Evolutionary conservation across 441 rosid genomes (phyloP).

Genomic region (Euphorbia celastroides): DNA sequence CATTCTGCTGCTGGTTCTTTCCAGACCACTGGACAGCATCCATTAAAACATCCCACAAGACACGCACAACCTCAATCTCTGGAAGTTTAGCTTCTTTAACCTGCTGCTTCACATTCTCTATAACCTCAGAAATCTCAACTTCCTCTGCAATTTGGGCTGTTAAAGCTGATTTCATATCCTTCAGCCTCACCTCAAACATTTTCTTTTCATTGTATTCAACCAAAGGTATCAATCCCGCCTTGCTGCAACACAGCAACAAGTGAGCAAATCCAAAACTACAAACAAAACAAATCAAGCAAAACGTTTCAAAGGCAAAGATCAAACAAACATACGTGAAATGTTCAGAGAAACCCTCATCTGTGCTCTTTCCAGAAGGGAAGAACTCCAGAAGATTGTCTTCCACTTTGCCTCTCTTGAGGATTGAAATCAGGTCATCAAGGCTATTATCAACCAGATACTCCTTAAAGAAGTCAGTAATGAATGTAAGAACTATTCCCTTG

Average conservation of each 20-base stretch:
- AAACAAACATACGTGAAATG: conserved; percentile 78
- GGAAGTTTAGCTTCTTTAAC: conserved; percentile 84
- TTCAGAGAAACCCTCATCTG: conserved; percentile 87
- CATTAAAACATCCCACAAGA: conserved; percentile 95
- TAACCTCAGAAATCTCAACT: conserved; percentile 74
- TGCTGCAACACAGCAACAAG: conserved; percentile 42
- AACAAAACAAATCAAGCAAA: no score
- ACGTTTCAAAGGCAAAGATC: no score
- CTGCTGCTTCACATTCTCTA: conserved; percentile 73
- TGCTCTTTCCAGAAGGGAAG: conserved; percentile 78
- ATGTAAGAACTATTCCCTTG: conserved; percentile 95
- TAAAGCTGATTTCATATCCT: conserved; percentile 80
- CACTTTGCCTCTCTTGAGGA: conserved; percentile 91
- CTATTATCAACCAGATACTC: conserved; percentile 92
- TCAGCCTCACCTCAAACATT: conserved; percentile 80
- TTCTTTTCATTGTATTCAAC: conserved; percentile 97
- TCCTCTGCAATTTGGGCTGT: conserved; percentile 83
- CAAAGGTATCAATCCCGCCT: conserved; percentile 74
- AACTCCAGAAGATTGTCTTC: conserved; percentile 86
- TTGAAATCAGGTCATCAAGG: conserved; percentile 87
- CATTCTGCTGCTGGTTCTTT: conserved; percentile 98
- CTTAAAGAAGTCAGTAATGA: conserved; percentile 92
- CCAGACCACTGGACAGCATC: conserved; percentile 99
- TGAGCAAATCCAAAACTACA: no score
- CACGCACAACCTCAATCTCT: conserved; percentile 71